Base-by-base conservation (phyloP, 352 stramenopile species). In the Phytophthora tubulina region DNA sequence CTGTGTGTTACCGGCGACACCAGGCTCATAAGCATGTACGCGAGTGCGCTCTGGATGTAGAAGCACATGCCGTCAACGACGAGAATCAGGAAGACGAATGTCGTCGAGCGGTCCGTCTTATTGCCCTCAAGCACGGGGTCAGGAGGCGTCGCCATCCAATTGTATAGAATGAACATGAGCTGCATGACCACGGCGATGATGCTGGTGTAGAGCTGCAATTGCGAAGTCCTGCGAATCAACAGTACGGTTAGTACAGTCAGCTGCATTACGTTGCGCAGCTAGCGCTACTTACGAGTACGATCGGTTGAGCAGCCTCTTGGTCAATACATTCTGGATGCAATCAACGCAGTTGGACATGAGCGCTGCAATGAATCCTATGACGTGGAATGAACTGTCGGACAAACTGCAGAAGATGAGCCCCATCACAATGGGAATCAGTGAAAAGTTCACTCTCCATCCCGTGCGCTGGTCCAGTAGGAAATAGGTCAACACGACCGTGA, bases 271-370 rank as follows among this genome's bases (percentile, higher is more conserved):
- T 36, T 30, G 6, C 6, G 14, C 42, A 21, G 6, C 31, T 10
- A 30, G 32, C 3, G 15, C 15, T 8, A 79, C 82, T 57, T 85
- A 95, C 88, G 83, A 86, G 77, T 94, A 96, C 4, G 84, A 82
- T 8, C 75, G 77, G 30, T 92, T 96, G 31, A 98, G 81, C 39
- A 97, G 75, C 41, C 87, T 84, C 76, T 98, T 98, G 11, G 84
- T 93, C 64, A 98, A 78, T 8, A 98, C 93, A 67, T 98, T 98
- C 68, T 98, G 93, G 39, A 97, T 89, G 77, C 93, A 98, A 67
- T 98, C 93, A 39, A 95, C 85, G 72, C 90, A 97, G 73, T 98
- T 98, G 39, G 92, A 96, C 55, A 88, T 83, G 41, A 98, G 79
- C 21, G 93, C 92, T 14, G 93, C 92, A 27, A 91, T 64, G 57